phyloP scores from a whole-genome alignment of 2,329 filamentous ascomycete genomes.

The Ophiostoma sp. region DNA sequence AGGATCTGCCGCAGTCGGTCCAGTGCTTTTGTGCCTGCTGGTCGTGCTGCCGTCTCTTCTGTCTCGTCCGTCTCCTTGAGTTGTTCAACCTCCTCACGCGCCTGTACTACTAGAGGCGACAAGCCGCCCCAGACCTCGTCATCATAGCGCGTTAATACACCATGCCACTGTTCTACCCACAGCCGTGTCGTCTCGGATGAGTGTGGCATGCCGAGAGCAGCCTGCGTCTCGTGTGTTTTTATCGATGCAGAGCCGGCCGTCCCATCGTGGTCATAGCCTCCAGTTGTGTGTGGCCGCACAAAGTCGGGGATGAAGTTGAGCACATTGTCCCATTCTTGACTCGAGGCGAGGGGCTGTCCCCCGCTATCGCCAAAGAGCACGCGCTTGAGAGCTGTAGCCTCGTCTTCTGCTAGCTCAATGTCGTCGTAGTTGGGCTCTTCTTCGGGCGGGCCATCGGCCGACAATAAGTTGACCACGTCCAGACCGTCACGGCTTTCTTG shows the following conservation, averaged over 20 bases:
- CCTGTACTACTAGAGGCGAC: constrained; percentile 50
- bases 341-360: constrained; percentile 16
- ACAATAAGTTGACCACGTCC: constrained; percentile 38
- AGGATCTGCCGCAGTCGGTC: constrained; percentile 39
- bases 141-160: constrained; percentile 51
- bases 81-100: constrained; percentile 49
- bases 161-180: constrained; percentile 53
- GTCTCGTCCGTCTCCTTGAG: constrained; percentile 28
- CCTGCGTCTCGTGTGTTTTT: constrained; percentile 19
- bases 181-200: constrained; percentile 35
- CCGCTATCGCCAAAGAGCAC: constrained; percentile 35
- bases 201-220: constrained; percentile 39
- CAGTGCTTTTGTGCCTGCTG: constrained; percentile 34
- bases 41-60: constrained; percentile 25
- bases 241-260: background rate
- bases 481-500: constrained; percentile 37
- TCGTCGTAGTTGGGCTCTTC: constrained; percentile 26
- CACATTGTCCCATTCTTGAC: constrained; percentile 40
- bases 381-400: constrained; percentile 34
- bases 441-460: constrained; percentile 22
- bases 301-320: constrained; percentile 49
- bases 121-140: constrained; percentile 67
- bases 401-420: constrained; percentile 30
- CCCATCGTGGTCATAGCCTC: constrained; percentile 25
- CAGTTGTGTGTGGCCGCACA: constrained; percentile 29